These are phyloP conservation scores for Quaeritorhiza haematococci DNA, from an alignment of 371 early-diverging fungal genomes.

Conservation along the genomic window DNA sequence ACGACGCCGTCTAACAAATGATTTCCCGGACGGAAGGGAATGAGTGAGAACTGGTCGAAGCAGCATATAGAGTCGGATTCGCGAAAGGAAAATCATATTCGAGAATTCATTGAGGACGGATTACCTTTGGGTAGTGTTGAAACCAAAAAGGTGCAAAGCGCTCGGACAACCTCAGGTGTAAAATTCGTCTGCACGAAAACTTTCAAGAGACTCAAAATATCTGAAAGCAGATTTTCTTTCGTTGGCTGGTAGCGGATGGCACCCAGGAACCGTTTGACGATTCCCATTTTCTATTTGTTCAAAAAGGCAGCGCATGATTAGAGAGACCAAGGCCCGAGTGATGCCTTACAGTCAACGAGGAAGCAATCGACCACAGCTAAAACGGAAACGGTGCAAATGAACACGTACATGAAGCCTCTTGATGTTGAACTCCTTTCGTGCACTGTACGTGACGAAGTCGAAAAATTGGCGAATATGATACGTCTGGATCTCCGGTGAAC, in stretches of 20 bases:
- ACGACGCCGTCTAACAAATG: background rate
- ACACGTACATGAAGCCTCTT: slow-evolving; percentile 60
- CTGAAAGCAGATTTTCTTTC: slow-evolving; percentile 46
- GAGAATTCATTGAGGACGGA: background rate
- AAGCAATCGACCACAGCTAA: background rate
- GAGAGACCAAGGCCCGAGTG: too few species aligned
- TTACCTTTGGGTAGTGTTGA: slow-evolving; percentile 60
- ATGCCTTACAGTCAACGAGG: too few species aligned
- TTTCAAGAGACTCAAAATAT: slow-evolving; percentile 53
- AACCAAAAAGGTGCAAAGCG: slow-evolving; percentile 62
- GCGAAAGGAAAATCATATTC: too few species aligned
- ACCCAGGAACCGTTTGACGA: slow-evolving; percentile 16
- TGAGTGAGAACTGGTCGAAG: too few species aligned
- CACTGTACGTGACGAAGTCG: slow-evolving; percentile 57
- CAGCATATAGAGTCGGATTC: too few species aligned
- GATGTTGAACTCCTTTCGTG: slow-evolving; percentile 51
- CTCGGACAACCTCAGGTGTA: slow-evolving; percentile 59
- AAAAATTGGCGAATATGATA: slow-evolving; percentile 61
- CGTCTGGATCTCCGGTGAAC: slow-evolving; percentile 57
- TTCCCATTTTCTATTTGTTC: too few species aligned
- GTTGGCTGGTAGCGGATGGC: slow-evolving; percentile 56
- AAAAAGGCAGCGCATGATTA: too few species aligned
- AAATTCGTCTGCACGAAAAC: slow-evolving; percentile 54
- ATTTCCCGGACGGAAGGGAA: too few species aligned
- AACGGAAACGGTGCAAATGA: slow-evolving; percentile 22